Conservation (phyloP, 163 green algal species). For the Volvox carteri region DNA sequence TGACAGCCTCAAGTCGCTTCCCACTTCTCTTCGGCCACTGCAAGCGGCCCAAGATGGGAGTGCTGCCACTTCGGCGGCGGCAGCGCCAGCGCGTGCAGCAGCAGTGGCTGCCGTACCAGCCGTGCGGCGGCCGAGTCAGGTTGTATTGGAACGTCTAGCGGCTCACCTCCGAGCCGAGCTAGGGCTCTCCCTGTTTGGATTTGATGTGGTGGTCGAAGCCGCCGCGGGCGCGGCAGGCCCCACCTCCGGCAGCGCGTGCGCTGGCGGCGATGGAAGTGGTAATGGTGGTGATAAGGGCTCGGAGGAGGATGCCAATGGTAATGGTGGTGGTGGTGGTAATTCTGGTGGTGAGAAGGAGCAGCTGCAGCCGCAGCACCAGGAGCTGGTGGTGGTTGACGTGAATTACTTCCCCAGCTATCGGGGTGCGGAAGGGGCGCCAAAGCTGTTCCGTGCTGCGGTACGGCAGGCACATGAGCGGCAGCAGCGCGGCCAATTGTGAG, state of each 20-base stretch:
- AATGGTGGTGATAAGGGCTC: background rate
- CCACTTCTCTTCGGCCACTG: conserved; percentile 48
- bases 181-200: conserved; percentile 88
- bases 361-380: background rate
- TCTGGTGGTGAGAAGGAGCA: background rate
- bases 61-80: background rate
- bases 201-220: conserved; percentile 77
- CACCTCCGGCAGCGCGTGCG: background rate
- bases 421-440: conserved; percentile 38
- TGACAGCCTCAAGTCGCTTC: conserved; percentile 70
- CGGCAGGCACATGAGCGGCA: background rate
- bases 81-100: background rate
- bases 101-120: background rate
- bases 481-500: background rate
- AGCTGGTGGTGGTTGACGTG: conserved; percentile 63
- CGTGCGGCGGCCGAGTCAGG: background rate
- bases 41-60: background rate
- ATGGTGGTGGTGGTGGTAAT: background rate
- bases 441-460: conserved; percentile 40
- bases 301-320: no score
- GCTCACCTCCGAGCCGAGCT: conserved; percentile 67
- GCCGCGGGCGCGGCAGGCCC: background rate
- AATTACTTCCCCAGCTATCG: conserved; percentile 76
- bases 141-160: conserved; percentile 69
- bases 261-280: background rate